Evolutionary conservation across 202 grass and related monocot genomes (phyloP).

Genomic region (Hordeum pubiflorum): DNA sequence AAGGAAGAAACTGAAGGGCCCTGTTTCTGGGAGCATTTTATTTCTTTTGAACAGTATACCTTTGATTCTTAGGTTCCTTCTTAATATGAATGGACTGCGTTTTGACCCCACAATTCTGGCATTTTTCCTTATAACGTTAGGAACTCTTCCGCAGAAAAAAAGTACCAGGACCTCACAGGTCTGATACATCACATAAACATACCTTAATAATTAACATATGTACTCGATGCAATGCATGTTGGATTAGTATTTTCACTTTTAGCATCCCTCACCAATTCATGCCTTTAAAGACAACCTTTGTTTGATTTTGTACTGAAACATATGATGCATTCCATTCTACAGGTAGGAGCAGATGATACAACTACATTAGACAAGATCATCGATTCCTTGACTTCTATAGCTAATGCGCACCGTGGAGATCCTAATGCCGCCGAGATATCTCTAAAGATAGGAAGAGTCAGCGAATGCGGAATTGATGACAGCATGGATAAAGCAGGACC

Average conservation of each 20-base stretch:
- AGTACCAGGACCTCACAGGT: neutral
- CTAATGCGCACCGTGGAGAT: conserved; percentile 43
- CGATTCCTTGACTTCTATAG: conserved; percentile 63
- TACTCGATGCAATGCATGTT: neutral
- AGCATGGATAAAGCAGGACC: conserved; percentile 32
- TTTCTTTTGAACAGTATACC: neutral
- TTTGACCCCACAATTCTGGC: neutral
- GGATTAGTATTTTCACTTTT: neutral
- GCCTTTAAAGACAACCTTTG: neutral
- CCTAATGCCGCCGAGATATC: conserved; percentile 41
- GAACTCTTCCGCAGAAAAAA: neutral
- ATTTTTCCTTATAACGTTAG: neutral
- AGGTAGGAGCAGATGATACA: conserved; percentile 77
- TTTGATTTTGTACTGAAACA: conserved; percentile 11
- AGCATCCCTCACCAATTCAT: neutral
- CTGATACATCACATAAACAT: neutral
- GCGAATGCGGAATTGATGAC: conserved; percentile 24
- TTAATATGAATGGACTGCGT: neutral
- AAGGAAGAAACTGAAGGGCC: neutral
- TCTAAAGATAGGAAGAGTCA: conserved; percentile 75
- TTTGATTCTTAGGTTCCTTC: neutral
- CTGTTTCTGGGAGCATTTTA: neutral
- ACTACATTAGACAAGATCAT: conserved; percentile 64
- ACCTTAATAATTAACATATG: neutral
- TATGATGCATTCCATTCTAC: conserved; percentile 13